Conservation (phyloP, 2,329 filamentous ascomycete species). For the Zasmidium angulare region DNA sequence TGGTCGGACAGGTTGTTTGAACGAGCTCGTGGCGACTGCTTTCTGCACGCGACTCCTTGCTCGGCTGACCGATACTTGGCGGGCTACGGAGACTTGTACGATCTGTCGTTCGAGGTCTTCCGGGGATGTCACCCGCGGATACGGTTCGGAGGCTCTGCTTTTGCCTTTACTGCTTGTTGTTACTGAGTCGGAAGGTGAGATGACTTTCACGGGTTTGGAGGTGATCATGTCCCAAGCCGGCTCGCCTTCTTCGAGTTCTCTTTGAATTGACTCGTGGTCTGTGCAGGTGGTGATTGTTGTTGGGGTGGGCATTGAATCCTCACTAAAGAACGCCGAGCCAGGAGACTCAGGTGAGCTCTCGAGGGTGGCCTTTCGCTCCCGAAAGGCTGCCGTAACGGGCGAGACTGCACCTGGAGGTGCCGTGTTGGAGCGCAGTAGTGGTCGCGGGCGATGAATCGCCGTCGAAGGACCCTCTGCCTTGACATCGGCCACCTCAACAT, state of each 20-base stretch:
- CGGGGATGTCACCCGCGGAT: constrained; percentile 23
- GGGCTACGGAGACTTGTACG: constrained; percentile 31
- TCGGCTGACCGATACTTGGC: constrained; percentile 30
- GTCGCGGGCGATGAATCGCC: constrained; percentile 20
- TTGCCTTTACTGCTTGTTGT: neutral
- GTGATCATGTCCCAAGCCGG: constrained; percentile 20
- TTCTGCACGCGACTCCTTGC: constrained; percentile 25
- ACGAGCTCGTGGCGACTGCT: constrained; percentile 21
- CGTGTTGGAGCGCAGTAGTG: constrained; percentile 29
- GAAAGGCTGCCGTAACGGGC: constrained; percentile 17
- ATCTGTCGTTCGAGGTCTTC: constrained; percentile 30
- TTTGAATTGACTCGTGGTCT: constrained; percentile 21
- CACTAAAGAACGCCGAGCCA: constrained; percentile 25
- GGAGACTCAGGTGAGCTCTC: constrained; percentile 23
- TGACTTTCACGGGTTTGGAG: constrained; percentile 1
- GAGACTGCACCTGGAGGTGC: constrained; percentile 23
- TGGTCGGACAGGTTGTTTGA: constrained; percentile 32
- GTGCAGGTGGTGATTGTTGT: constrained; percentile 26
- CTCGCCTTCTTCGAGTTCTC: constrained; percentile 12
- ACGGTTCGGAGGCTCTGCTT: constrained; percentile 7
- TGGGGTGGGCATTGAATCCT: constrained; percentile 31
- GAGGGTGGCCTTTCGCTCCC: constrained; percentile 14
- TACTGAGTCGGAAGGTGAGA: constrained; percentile 5
- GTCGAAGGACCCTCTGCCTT: constrained; percentile 11
- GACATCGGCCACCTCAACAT: neutral